phyloP scores from a whole-genome alignment of 768 basidiomycete genomes.

The Macrocybe gigantea region DNA sequence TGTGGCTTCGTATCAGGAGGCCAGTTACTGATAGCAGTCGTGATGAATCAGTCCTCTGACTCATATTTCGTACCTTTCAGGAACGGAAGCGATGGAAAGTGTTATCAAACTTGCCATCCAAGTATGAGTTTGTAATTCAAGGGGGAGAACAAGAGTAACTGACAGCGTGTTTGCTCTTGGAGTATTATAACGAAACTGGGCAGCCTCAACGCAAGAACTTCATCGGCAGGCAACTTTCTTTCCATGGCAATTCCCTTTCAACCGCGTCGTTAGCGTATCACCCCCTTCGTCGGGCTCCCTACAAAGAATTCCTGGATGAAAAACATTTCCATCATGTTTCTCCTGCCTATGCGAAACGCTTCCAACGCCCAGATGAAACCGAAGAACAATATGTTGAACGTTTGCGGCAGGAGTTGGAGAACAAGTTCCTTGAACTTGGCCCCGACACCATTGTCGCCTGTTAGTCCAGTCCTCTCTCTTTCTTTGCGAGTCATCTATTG shows the following conservation, averaged over 20 bases:
- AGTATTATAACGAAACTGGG: constrained; percentile 69
- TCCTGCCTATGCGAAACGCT: constrained; percentile 82
- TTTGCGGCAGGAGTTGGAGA: constrained; percentile 74
- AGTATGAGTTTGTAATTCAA: constrained; percentile 27
- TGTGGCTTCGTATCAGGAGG: constrained; percentile 77
- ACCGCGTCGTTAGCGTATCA: constrained; percentile 67
- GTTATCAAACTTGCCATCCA: constrained; percentile 81
- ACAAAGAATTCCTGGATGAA: constrained; percentile 56
- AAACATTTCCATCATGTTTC: constrained; percentile 79
- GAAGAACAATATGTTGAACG: constrained; percentile 78
- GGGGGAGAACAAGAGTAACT: too few species aligned
- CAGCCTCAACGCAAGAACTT: constrained; percentile 71
- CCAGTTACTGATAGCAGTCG: constrained; percentile 15
- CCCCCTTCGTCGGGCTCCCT: constrained; percentile 62
- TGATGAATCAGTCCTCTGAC: not conserved
- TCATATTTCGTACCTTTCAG: constrained; percentile 26
- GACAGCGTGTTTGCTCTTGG: not conserved
- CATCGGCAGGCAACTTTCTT: constrained; percentile 74
- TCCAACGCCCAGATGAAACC: constrained; percentile 60
- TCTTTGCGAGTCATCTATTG: not conserved
- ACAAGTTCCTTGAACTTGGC: constrained; percentile 79
- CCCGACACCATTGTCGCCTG: constrained; percentile 80
- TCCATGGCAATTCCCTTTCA: constrained; percentile 78
- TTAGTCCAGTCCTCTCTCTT: constrained; percentile 26
- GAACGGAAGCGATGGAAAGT: constrained; percentile 86